phyloP scores from a whole-genome alignment of 2,329 filamentous ascomycete species.

The Ploettnerulaceae sp. region DNA sequence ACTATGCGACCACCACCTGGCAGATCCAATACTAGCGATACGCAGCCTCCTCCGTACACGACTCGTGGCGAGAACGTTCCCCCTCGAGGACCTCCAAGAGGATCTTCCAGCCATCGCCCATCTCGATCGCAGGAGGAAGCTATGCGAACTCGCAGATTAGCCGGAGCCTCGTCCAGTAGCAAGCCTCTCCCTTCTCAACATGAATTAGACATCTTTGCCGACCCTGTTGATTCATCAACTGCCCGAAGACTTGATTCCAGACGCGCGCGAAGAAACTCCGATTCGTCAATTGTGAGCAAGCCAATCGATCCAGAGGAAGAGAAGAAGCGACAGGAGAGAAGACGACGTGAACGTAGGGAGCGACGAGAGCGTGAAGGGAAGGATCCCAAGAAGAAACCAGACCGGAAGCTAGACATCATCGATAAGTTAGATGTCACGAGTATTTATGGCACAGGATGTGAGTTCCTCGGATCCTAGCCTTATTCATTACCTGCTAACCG shows the following conservation, averaged over 20 bases:
- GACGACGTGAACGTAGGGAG: conserved; percentile 47
- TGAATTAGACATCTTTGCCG: conserved; percentile 34
- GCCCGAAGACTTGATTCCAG: conserved; percentile 38
- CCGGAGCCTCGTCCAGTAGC: conserved; percentile 36
- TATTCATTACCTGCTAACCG: conserved; percentile 10
- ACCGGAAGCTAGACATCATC: conserved; percentile 70
- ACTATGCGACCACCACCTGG: conserved; percentile 28
- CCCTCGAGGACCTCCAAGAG: conserved; percentile 32
- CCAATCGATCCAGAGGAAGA: conserved; percentile 53
- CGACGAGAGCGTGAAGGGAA: conserved; percentile 37
- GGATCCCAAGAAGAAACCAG: conserved; percentile 35
- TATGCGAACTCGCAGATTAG: conserved; percentile 44
- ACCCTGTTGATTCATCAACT: conserved; percentile 32
- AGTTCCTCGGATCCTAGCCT: conserved; percentile 37
- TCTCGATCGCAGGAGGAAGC: conserved; percentile 64
- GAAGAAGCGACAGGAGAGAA: conserved; percentile 53
- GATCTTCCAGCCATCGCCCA: conserved; percentile 48
- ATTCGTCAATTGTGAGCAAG: conserved; percentile 67
- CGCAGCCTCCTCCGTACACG: conserved; percentile 34
- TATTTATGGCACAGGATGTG: conserved; percentile 88
- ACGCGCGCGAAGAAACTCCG: conserved; percentile 69
- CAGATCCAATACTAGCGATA: conserved; percentile 42
- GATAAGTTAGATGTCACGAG: conserved; percentile 95
- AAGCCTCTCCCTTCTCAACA: conserved; percentile 17
- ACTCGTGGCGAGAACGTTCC: conserved; percentile 43